phyloP scores from a whole-genome alignment of 108 stramenopile species.

The Fragilaria crotonensis region DNA sequence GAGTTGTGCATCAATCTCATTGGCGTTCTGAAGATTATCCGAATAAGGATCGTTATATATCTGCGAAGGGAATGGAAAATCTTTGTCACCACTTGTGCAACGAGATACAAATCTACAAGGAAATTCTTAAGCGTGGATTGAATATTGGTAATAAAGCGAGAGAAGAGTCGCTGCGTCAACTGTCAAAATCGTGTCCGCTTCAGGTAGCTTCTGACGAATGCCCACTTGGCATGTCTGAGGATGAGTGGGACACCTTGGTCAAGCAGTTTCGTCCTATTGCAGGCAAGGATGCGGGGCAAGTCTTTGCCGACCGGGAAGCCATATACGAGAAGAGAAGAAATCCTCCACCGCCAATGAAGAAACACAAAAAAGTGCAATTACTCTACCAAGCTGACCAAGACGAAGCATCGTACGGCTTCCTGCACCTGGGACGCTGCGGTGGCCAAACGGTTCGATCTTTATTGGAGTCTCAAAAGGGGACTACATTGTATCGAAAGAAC shows the following conservation, averaged over 20 bases:
- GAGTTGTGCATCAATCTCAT: neutral
- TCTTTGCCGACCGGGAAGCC: too few relatives aligned
- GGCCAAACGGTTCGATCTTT: neutral
- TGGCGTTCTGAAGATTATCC: neutral
- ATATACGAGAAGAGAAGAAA: too few relatives aligned
- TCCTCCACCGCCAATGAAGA: too few relatives aligned
- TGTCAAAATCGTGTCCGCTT: conserved; percentile 17
- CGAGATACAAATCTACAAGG: conserved; percentile 40
- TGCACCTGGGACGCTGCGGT: neutral
- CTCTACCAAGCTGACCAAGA: too few relatives aligned
- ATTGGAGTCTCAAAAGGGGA: neutral
- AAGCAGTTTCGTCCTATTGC: too few relatives aligned
- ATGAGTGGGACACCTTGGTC: neutral
- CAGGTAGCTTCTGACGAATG: conserved; percentile 18
- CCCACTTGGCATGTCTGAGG: conserved; percentile 10
- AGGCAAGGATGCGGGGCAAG: too few relatives aligned
- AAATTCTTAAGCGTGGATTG: conserved; percentile 15
- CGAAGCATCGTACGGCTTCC: neutral
- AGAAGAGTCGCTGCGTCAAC: conserved; percentile 16
- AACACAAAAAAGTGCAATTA: too few relatives aligned
- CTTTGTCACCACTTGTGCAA: conserved; percentile 31
- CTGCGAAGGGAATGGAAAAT: conserved; percentile 23
- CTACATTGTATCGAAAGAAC: neutral
- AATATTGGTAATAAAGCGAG: conserved; percentile 22
- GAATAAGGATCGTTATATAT: conserved; percentile 23